These are phyloP conservation scores for Penicillium sp. DNA, from an alignment of 2,329 filamentous ascomycete species.

Conservation along the genomic window DNA sequence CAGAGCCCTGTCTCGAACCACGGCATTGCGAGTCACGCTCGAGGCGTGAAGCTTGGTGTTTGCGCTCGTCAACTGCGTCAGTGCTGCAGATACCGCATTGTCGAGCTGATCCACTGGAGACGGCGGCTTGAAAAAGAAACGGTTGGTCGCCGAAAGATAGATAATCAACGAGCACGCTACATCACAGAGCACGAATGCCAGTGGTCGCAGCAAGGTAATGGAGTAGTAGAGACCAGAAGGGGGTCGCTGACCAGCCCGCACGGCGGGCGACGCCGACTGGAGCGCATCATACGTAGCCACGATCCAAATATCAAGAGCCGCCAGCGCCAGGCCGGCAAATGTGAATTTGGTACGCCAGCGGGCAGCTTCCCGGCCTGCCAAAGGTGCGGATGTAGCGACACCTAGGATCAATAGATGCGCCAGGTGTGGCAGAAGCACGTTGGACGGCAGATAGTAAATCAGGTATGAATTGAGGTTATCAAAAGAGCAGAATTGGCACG, in stretches of 20 bases:
- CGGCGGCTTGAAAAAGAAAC: slow-evolving; percentile 64
- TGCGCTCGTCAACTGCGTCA: slow-evolving; percentile 54
- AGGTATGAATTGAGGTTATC: slow-evolving; percentile 68
- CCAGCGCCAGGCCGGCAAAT: slow-evolving; percentile 56
- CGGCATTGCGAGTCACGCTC: slow-evolving; percentile 74
- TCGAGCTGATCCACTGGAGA: slow-evolving; percentile 64
- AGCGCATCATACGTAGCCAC: slow-evolving; percentile 60
- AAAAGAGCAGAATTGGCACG: slow-evolving; percentile 77
- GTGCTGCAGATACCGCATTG: slow-evolving; percentile 42
- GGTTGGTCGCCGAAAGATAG: slow-evolving; percentile 73
- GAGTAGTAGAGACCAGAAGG: slow-evolving; percentile 33
- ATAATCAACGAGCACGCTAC: slow-evolving; percentile 59
- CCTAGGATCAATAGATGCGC: slow-evolving; percentile 69
- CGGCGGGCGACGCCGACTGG: slow-evolving; percentile 54
- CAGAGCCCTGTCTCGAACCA: slow-evolving; percentile 67
- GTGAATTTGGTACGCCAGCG: slow-evolving; percentile 70
- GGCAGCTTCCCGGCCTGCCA: slow-evolving; percentile 60
- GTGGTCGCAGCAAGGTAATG: slow-evolving; percentile 57
- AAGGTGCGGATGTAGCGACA: slow-evolving; percentile 63
- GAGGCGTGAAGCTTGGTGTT: slow-evolving; percentile 67
- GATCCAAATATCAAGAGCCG: slow-evolving; percentile 62
- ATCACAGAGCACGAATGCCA: slow-evolving; percentile 64
- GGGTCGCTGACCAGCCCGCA: slow-evolving; percentile 61
- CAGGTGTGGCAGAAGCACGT: slow-evolving; percentile 71
- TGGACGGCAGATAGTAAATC: slow-evolving; percentile 68